phyloP scores from a whole-genome alignment of 768 basidiomycete species.

The Peribolospora baueri region DNA sequence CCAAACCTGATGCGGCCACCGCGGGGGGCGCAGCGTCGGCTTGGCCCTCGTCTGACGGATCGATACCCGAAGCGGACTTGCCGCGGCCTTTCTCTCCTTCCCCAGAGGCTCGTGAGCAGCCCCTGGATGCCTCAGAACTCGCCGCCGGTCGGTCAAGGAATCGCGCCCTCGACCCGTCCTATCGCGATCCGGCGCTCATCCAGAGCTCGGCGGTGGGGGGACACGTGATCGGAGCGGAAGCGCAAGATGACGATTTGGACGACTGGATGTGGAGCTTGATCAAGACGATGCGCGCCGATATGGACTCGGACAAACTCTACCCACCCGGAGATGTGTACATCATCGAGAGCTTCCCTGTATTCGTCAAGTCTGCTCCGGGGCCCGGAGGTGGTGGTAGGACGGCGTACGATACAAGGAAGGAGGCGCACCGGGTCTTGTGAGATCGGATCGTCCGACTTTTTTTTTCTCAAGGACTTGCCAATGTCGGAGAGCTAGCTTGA shows the following conservation, averaged over 20 bases:
- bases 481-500: no score
- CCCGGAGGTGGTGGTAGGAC: no score
- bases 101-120: constrained; percentile 6
- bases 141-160: constrained; percentile 10
- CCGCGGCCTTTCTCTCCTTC: neutral
- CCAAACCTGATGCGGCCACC: neutral
- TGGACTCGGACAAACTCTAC: constrained; percentile 21
- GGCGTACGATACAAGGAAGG: no score
- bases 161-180: constrained; percentile 11
- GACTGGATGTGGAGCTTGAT: constrained; percentile 19
- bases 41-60: no score
- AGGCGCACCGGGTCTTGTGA: neutral
- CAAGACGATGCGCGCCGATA: constrained; percentile 21
- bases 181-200: constrained; percentile 11
- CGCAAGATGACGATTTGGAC: constrained; percentile 9
- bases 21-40: neutral
- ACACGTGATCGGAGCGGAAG: neutral
- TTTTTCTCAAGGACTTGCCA: constrained; percentile 5
- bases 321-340: constrained; percentile 15
- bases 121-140: constrained; percentile 9
- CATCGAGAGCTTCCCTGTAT: neutral
- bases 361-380: neutral
- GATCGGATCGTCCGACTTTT: neutral
- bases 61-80: no score
- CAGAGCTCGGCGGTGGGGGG: constrained; percentile 1